Percentiles rank a stretch among this genome's conserved stretches.
phyloP scores from a whole-genome alignment of 116 monocot genomes.

The Dioscorea cayenensis region DNA sequence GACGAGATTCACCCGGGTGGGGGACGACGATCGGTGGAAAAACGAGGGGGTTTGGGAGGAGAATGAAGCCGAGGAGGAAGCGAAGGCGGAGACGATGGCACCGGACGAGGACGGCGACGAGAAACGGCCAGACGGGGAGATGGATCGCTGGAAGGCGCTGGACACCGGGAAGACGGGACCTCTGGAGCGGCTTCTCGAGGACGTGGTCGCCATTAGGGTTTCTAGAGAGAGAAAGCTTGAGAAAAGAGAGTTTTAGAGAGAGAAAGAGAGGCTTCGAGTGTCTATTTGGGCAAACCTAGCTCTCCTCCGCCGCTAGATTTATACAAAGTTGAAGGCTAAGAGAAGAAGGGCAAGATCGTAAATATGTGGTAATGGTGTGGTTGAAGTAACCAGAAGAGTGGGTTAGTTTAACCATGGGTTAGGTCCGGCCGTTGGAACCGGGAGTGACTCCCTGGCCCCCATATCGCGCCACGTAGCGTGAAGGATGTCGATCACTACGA shows the following conservation, averaged over 20 bases:
- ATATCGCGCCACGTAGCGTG: too few species aligned
- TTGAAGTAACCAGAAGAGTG: not conserved
- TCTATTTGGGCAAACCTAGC: slow-evolving; percentile 51
- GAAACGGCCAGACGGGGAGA: slow-evolving; percentile 22
- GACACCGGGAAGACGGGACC: slow-evolving; percentile 16
- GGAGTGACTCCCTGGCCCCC: too few species aligned
- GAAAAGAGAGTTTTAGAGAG: slow-evolving; percentile 4
- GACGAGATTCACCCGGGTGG: slow-evolving; percentile 52
- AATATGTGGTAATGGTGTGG: not conserved
- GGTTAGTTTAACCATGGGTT: slow-evolving; percentile 1
- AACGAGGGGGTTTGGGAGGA: slow-evolving; percentile 4
- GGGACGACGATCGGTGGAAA: slow-evolving; percentile 41
- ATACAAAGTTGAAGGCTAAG: slow-evolving; percentile 7
- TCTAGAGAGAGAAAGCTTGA: not conserved
- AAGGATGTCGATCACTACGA: too few species aligned
- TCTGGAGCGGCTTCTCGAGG: slow-evolving; percentile 4
- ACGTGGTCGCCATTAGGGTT: slow-evolving; percentile 7
- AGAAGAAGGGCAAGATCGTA: not conserved
- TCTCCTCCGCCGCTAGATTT: slow-evolving; percentile 24
- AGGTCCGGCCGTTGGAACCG: too few species aligned
- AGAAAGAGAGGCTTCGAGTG: not conserved
- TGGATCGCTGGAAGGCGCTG: slow-evolving; percentile 16
- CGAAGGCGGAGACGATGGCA: slow-evolving; percentile 3
- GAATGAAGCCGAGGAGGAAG: slow-evolving; percentile 8
- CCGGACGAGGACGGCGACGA: not conserved